These are phyloP conservation scores for Tricholoma sp. DNA, from an alignment of 768 basidiomycete species.

Conservation along the genomic window DNA sequence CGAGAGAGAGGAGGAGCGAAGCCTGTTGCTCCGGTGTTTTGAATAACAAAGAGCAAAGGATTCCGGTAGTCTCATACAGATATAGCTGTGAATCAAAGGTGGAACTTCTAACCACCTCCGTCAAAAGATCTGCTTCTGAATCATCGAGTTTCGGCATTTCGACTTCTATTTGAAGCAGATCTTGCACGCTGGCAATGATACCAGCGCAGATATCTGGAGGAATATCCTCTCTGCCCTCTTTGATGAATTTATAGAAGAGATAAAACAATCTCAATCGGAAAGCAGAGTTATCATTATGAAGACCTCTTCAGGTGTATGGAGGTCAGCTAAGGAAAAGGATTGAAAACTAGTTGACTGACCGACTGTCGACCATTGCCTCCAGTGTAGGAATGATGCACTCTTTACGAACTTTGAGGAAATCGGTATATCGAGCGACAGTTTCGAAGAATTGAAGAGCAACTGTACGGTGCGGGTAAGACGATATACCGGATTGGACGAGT, in stretches of 20 bases:
- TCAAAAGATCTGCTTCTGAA: constrained; percentile 63
- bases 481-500: constrained; percentile 79
- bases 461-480: constrained; percentile 74
- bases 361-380: constrained; percentile 78
- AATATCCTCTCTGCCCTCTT: constrained; percentile 75
- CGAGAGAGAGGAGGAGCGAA: constrained; percentile 64
- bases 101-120: constrained; percentile 74
- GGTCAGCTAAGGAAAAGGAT: neutral
- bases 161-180: constrained; percentile 71
- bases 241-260: constrained; percentile 89
- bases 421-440: constrained; percentile 83
- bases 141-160: constrained; percentile 76
- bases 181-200: constrained; percentile 70
- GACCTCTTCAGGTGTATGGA: constrained; percentile 49
- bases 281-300: constrained; percentile 69
- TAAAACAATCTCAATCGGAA: constrained; percentile 83
- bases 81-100: constrained; percentile 90
- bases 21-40: constrained; percentile 65
- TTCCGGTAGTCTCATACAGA: constrained; percentile 89
- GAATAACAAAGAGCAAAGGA: constrained; percentile 71
- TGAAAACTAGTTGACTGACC: constrained; percentile 43
- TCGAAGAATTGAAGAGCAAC: constrained; percentile 93
- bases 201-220: constrained; percentile 62
- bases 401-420: constrained; percentile 94
- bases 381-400: constrained; percentile 84